Evolutionary conservation across 768 basidiomycete genomes (phyloP), one percentile per base, ranked within the genome.

Genomic region (Xerocomus brunneocitrinus): DNA sequence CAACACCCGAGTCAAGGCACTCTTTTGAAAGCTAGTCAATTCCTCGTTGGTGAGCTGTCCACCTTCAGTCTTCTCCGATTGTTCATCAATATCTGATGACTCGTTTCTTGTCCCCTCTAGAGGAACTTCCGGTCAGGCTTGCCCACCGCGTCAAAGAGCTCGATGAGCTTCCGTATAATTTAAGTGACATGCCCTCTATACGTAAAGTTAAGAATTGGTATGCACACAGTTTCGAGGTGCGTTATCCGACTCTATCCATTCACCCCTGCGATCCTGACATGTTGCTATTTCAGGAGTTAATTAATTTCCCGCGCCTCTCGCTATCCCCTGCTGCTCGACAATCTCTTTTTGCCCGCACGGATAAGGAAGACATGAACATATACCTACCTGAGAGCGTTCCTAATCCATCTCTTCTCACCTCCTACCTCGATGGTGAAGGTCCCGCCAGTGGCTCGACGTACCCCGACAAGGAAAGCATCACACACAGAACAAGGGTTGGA

Each of bases 171-270:
- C 97, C 97, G 0, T 90, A 98, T 71, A 88, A 91, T 51, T 78
- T 99, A 47, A 86, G 85, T 62, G 81, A 81, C 43, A 97, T 97
- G 95, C 84, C 87, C 0, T 89, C 88, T 36, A 98, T 99, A 58
- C 82, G 84, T 53, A 94, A 90, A 67, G 91, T 99, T 55, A 95
- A 94, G 75, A 87, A 95, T 64, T 99, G 97, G 97, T 99, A 99
- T 70, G 95, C 95, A 0, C 92, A 98, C 75, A 92, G 90, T 14
- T 98, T 99, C 69, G 91, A 98, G 81, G 95, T 95, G 49, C 48
- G 84, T 58, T 31, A 30, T 39, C 16, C 12, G 4, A 12, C 9
- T 13, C 40, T 25, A 41, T 41, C 24, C 10, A 24, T 25, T 41
- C 13, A 41, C 22, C 40, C 35, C 40, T 40, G 39, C 9, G 12